Conservation (phyloP, 805 yeast genomes). For the Limtongozyma cylindracea region DNA sequence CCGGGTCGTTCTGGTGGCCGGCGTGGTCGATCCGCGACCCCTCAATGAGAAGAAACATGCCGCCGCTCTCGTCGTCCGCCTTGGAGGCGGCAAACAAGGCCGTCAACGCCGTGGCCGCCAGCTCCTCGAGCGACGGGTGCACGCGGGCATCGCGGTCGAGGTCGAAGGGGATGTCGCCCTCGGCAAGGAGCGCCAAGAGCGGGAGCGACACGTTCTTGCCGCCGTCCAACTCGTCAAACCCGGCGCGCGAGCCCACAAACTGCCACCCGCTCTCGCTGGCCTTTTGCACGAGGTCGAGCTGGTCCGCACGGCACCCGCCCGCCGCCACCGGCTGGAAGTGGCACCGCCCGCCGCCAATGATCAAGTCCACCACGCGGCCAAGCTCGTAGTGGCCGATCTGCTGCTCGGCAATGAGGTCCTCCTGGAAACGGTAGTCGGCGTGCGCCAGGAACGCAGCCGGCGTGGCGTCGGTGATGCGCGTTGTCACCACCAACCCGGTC, state of each 20-base stretch:
- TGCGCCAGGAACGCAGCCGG: conserved; percentile 82
- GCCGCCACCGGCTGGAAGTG: conserved; percentile 31
- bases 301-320: conserved; percentile 53
- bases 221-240: conserved; percentile 23
- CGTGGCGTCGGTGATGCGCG: conserved; percentile 84
- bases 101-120: conserved; percentile 47
- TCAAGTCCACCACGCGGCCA: conserved; percentile 59
- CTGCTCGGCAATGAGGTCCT: conserved; percentile 70
- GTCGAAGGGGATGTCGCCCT: conserved; percentile 63
- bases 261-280: conserved; percentile 25
- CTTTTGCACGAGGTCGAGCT: conserved; percentile 36
- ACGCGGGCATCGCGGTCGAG: conserved; percentile 37
- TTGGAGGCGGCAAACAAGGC: conserved; percentile 41
- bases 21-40: conserved; percentile 93
- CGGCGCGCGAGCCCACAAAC: conserved; percentile 29
- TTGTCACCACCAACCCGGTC: conserved; percentile 84
- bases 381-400: conserved; percentile 64
- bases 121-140: conserved; percentile 63
- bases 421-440: conserved; percentile 49
- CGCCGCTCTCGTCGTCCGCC: conserved; percentile 53
- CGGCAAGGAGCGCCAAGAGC: conserved; percentile 49
- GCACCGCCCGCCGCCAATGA: conserved; percentile 82
- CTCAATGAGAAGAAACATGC: conserved; percentile 71
- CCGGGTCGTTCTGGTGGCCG: conserved; percentile 85
- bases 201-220: conserved; percentile 56